These are phyloP conservation scores for Fusarium haematococcum DNA, from an alignment of 2,329 filamentous ascomycete species.

Conservation along the genomic window DNA sequence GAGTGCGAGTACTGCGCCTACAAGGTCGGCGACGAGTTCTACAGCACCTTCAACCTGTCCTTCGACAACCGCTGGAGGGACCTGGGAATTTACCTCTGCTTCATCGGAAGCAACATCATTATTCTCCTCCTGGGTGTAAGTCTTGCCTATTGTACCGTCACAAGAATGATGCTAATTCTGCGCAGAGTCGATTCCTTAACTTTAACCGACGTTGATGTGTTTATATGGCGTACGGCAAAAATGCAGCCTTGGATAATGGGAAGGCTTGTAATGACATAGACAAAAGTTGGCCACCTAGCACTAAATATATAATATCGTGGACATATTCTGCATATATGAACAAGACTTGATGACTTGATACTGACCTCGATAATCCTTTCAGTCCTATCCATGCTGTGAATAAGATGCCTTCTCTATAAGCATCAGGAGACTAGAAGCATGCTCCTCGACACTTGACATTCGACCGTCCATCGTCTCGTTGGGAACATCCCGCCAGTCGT, in stretches of 20 bases:
- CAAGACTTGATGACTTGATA: background rate
- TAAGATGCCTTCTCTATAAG: background rate
- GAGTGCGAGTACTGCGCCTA: constrained; percentile 86
- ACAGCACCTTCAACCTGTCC: constrained; percentile 71
- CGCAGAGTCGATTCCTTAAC: constrained; percentile 63
- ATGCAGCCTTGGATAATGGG: background rate
- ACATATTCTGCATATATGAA: background rate
- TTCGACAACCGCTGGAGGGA: constrained; percentile 84
- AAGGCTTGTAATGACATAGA: constrained; percentile 28
- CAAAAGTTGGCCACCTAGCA: constrained; percentile 17
- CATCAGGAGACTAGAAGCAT: background rate
- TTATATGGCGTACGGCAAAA: background rate
- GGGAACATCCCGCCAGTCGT: no score
- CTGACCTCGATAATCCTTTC: background rate
- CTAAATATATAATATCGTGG: background rate
- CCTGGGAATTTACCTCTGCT: constrained; percentile 80
- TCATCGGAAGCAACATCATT: constrained; percentile 81
- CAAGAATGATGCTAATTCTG: constrained; percentile 8
- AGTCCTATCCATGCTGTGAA: background rate
- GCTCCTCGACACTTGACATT: background rate
- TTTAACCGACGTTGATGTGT: constrained; percentile 61
- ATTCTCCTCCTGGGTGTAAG: constrained; percentile 67
- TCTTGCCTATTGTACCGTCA: constrained; percentile 11
- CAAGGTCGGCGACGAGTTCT: constrained; percentile 84
- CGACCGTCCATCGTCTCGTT: no score